phyloP scores from a whole-genome alignment of 768 basidiomycete species.

The Russula compacta region DNA sequence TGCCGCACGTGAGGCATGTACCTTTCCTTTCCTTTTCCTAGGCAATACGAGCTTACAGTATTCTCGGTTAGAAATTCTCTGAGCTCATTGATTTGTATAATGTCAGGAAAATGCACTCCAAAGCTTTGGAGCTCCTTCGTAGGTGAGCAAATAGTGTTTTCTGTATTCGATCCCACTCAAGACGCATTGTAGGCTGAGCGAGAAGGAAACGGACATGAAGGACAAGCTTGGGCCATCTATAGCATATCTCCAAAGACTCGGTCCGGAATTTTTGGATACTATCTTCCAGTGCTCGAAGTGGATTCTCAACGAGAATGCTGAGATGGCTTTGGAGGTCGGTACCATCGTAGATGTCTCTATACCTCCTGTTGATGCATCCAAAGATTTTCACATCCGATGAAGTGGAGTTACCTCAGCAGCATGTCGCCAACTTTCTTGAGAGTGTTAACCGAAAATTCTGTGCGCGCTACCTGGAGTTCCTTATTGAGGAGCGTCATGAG shows the following conservation, averaged over 20 bases:
- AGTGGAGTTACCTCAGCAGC: slow-evolving; percentile 72
- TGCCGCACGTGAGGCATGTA: slow-evolving; percentile 62
- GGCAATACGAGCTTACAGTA: neutral
- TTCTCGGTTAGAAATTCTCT: slow-evolving; percentile 61
- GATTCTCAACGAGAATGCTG: slow-evolving; percentile 68
- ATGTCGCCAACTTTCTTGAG: slow-evolving; percentile 73
- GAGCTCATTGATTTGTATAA: slow-evolving; percentile 89
- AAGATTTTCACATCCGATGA: slow-evolving; percentile 97
- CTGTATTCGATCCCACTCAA: neutral
- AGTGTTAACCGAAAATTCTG: slow-evolving; percentile 59
- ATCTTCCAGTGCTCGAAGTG: slow-evolving; percentile 78
- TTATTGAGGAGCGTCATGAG: slow-evolving; percentile 70
- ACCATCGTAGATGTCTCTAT: neutral
- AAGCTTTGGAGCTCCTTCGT: slow-evolving; percentile 76
- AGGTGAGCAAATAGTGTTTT: slow-evolving; percentile 47
- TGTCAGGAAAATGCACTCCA: slow-evolving; percentile 90
- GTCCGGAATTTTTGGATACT: slow-evolving; percentile 69
- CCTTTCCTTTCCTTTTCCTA: neutral
- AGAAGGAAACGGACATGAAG: slow-evolving; percentile 62
- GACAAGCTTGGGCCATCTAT: slow-evolving; percentile 82
- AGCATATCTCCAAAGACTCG: slow-evolving; percentile 83
- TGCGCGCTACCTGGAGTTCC: slow-evolving; percentile 73
- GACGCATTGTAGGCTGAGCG: slow-evolving; percentile 50
- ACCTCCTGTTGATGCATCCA: neutral
- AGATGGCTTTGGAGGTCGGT: slow-evolving; percentile 68